These are phyloP conservation scores for Physocladia obscura DNA, from an alignment of 192 early-diverging fungal genomes.

Conservation along the genomic window DNA sequence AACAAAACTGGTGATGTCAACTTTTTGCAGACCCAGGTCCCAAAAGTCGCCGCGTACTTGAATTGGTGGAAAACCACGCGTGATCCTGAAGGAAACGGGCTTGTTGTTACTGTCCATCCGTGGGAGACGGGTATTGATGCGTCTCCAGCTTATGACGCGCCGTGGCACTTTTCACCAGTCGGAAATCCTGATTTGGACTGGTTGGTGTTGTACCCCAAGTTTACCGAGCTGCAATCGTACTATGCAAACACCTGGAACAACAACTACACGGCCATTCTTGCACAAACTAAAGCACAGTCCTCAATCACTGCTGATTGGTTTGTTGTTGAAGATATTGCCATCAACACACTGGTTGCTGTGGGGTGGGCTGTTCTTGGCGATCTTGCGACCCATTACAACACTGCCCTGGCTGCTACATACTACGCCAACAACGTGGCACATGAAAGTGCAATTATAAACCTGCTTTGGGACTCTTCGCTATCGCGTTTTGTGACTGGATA, in stretches of 20 bases:
- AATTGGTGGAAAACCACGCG: slow-evolving; percentile 22
- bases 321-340: slow-evolving; percentile 24
- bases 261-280: slow-evolving; percentile 13
- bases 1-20: slow-evolving; percentile 11
- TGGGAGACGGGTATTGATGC: slow-evolving; percentile 23
- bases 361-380: slow-evolving; percentile 23
- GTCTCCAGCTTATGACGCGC: slow-evolving; percentile 19
- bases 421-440: slow-evolving; percentile 19
- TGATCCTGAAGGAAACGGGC: slow-evolving; percentile 13
- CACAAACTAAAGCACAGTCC: slow-evolving; percentile 5
- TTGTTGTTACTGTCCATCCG: slow-evolving; percentile 19
- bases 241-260: slow-evolving; percentile 20
- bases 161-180: slow-evolving; percentile 16
- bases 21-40: slow-evolving; percentile 17
- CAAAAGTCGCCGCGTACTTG: slow-evolving; percentile 19
- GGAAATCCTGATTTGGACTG: neutral
- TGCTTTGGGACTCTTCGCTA: neutral
- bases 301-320: slow-evolving; percentile 22
- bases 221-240: slow-evolving; percentile 10
- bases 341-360: slow-evolving; percentile 17
- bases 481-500: slow-evolving; percentile 8
- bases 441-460: slow-evolving; percentile 3
- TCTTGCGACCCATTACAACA: slow-evolving; percentile 8
- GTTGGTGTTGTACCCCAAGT: slow-evolving; percentile 3
- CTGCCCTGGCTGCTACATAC: neutral